Base-by-base conservation (phyloP, 202 grass and related monocot genomes). In the Digitaria exilis region DNA sequence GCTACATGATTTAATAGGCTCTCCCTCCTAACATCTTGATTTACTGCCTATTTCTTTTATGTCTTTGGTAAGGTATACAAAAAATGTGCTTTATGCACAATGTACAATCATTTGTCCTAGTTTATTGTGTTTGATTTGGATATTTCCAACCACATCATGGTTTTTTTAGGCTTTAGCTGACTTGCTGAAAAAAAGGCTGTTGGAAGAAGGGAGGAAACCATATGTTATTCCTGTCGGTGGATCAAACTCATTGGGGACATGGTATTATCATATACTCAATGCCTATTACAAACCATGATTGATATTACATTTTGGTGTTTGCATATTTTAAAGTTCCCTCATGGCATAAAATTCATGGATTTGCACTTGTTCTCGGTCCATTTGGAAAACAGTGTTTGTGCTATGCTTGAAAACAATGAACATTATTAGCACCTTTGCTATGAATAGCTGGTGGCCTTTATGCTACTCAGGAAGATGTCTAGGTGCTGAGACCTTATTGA, bases 201-300 rank as follows among this genome's bases (percentile, higher is more conserved):
- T 87, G 45, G 82, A 90, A 61, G 91, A 98, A 96, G 96, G 96
- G 39, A 83, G 87, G 76, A 98, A 94, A 19, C 96, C 96, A 76
- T 98, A 96, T 62, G 84, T 96, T 54, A 94, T 98, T 84, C 96
- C 96, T 82, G 96, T 96, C 82, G 96, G 96, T 70, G 96, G 96
- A 89, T 98, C 96, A 42, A 96, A 98, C 78, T 98, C 93, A 48
- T 82, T 98, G 75, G 96, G 96, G 80, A 90, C 91, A 57, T 98
- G 96, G 96, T 98, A 93, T 79, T 75, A 15, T 83, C 19, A 4
- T 61, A 44, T 84, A 28, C 78, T 44, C 69, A 28, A 57, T 85
- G 5, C 24, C 37, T 26, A 57, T 13, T 46, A 19, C n/a, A 56
- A 76, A 34, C 35, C 26, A 24, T 35, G 42, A 5, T 72, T 67